phyloP scores from a whole-genome alignment of 73 alveolate genomes.

The Paramecium octaurelia region DNA sequence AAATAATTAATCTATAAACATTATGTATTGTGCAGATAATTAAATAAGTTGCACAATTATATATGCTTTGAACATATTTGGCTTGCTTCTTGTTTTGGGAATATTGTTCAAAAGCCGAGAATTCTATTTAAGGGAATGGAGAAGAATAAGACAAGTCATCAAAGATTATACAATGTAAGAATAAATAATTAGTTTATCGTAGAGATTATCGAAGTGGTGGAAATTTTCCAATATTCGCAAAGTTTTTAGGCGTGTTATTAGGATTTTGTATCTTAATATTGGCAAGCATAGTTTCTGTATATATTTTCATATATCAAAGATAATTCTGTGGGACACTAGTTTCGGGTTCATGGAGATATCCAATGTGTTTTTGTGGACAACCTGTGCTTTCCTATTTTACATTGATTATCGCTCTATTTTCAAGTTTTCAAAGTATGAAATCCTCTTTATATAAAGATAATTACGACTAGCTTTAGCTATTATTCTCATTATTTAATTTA shows the following conservation, averaged over 20 bases:
- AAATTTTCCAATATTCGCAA: not conserved
- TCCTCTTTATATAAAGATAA: not conserved
- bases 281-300: not conserved
- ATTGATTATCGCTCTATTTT: not conserved
- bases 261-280: not conserved
- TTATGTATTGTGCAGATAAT: slow-evolving; percentile 29
- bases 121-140: not conserved
- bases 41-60: slow-evolving; percentile 14
- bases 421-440: not conserved
- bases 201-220: not conserved
- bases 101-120: not conserved
- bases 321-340: not conserved
- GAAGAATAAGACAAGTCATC: not conserved
- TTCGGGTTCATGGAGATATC: slow-evolving; percentile 3
- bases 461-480: not conserved
- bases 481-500: not conserved
- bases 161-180: slow-evolving; percentile 18
- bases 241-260: not conserved
- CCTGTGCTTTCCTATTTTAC: not conserved
- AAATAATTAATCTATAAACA: not conserved
- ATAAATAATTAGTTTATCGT: not conserved
- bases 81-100: not conserved
- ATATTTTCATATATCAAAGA: not conserved
- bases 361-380: not conserved
- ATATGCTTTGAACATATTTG: not conserved